phyloP scores from a whole-genome alignment of 1,284 basidiomycete species.

The Takashimella tepidaria region DNA sequence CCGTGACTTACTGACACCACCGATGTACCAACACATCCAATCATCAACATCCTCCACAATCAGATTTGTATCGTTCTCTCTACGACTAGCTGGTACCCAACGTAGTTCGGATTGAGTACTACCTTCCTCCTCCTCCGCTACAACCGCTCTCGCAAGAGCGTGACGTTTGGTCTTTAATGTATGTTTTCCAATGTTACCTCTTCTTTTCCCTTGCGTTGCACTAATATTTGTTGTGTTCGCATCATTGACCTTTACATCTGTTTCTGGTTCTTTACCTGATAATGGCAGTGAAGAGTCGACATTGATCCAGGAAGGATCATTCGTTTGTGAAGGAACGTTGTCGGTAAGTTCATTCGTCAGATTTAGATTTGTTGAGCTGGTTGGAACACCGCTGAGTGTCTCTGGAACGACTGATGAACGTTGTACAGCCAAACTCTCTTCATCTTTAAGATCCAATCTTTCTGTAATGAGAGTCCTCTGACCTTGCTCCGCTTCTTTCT shows the following conservation, averaged over 20 bases:
- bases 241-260: background rate
- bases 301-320: no score
- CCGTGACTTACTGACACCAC: conserved; percentile 85
- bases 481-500: background rate
- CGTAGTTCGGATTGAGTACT: conserved; percentile 20
- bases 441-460: no score
- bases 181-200: conserved; percentile 11
- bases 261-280: background rate
- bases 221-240: background rate
- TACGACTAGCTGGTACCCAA: conserved; percentile 25
- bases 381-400: conserved; percentile 7
- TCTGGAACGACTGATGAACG: background rate
- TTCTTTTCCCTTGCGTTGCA: background rate
- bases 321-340: no score
- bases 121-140: conserved; percentile 35
- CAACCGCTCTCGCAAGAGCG: conserved; percentile 32
- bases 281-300: no score
- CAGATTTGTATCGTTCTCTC: conserved; percentile 6
- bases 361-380: background rate
- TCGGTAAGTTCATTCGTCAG: no score
- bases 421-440: background rate
- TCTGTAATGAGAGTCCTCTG: background rate
- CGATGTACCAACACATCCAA: conserved; percentile 91
- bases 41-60: conserved; percentile 63
- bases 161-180: conserved; percentile 30